Conservation (phyloP, 2,329 filamentous ascomycete species). For the Sporothrix humicola region DNA sequence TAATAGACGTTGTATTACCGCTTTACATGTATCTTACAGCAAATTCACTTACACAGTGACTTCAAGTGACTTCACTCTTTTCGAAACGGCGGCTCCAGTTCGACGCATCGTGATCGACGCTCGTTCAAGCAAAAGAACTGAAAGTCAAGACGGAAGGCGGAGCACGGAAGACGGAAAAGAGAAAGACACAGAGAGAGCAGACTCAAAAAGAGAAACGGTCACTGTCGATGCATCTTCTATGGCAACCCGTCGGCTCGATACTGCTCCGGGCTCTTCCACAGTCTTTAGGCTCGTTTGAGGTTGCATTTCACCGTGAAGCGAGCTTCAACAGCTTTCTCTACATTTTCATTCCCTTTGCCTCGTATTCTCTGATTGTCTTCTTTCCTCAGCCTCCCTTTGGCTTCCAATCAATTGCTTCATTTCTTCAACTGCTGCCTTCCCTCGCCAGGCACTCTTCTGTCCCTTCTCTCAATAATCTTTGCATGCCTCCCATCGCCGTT, state of each 20-base stretch:
- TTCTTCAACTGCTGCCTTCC: slow-evolving; percentile 15
- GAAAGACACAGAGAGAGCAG: background rate
- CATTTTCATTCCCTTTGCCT: background rate
- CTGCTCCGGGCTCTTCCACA: slow-evolving; percentile 11
- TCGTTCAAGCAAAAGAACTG: background rate
- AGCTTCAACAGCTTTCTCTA: too few species aligned
- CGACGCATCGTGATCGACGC: slow-evolving; percentile 23
- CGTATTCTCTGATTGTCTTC: background rate
- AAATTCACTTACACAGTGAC: background rate
- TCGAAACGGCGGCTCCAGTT: slow-evolving; percentile 26
- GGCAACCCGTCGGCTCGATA: slow-evolving; percentile 23
- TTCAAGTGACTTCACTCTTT: background rate
- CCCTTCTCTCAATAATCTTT: slow-evolving; percentile 1
- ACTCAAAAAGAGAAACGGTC: background rate
- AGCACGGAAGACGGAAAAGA: slow-evolving; percentile 13
- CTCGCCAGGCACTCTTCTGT: background rate
- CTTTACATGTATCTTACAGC: background rate
- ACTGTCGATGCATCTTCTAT: background rate
- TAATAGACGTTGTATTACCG: background rate
- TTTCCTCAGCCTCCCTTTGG: slow-evolving; percentile 21
- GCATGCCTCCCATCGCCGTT: slow-evolving; percentile 13
- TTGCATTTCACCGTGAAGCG: slow-evolving; percentile 27
- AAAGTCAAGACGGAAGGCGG: background rate
- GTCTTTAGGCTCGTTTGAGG: slow-evolving; percentile 28
- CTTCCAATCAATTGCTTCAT: slow-evolving; percentile 16